Evolutionary conservation across 192 early-diverging fungal genomes (phyloP), one percentile per base, ranked within the genome.

Genomic region (Linderina pennispora): DNA sequence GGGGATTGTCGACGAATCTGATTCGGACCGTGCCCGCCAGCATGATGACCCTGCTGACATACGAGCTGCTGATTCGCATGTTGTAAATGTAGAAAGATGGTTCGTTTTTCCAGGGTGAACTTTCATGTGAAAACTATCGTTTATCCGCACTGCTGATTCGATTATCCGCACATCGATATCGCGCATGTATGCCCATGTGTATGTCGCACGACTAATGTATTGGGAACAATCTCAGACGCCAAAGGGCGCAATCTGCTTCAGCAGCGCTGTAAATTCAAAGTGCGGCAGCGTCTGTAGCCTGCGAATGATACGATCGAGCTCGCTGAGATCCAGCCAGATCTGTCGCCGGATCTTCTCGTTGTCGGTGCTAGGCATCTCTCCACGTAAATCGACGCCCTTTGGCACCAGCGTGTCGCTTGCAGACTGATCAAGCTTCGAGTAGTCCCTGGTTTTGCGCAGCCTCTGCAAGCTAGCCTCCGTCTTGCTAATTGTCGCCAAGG

Each of bases 21-120:
- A 66, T 97, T 33, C 75, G 92, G 48, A 94, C 89, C 6, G 88
- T 97, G 4, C 94, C 94, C 8, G 81, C 89, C 8, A 81, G 83
- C 41, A 89, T 88, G 42, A 58, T 97, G 47, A 87, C 87, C 0
- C 80, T 97, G 45, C 65, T 92, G 50, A 92, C 86, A 4, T 97
- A 92, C 52, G 94, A 97, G 66, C 59, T 88, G 36, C 59, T 96
- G 23, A 79, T 90, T n/a, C 64, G 75, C 31, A 50, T 77, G 22
- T 51, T 89, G 15, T 71, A 49, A 46, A n/a, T 31, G n/a, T 24
- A 39, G 14, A 15, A 34, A 15, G 20, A 18, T 4, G 19, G 11
- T n/a, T 21, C 22, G 23, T 24, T 36, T 8, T 20, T n/a, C 24
- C 7, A 14, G 1, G 31, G 4, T 4, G 13, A n/a, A 24, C 21